Percentiles rank a stretch among this genome's conserved stretches.
phyloP scores from a whole-genome alignment of 768 basidiomycete genomes.

The Termitomyces sp. region DNA sequence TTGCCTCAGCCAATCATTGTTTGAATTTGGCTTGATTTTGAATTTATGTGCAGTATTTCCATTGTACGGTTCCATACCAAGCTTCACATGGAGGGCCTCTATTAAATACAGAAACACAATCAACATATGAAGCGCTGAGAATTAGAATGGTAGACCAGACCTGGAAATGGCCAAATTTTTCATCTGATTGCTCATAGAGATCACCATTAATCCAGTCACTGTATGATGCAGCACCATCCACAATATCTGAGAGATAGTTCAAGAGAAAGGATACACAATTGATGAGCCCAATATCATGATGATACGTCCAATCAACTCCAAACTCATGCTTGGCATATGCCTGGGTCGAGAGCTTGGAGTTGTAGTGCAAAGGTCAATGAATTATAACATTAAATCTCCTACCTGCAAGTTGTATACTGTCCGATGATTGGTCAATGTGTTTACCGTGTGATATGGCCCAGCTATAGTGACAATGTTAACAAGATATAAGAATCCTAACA shows the following conservation, averaged over 20 bases:
- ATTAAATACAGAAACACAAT: slow-evolving; percentile 8
- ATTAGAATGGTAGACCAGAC: slow-evolving; percentile 6
- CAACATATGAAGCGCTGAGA: slow-evolving; percentile 1
- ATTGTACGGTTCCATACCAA: not conserved
- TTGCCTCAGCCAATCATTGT: slow-evolving; percentile 18
- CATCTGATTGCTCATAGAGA: slow-evolving; percentile 17
- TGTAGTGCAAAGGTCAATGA: not conserved
- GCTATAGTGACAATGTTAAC: too few species aligned
- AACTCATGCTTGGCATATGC: slow-evolving; percentile 16
- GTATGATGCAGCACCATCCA: slow-evolving; percentile 17
- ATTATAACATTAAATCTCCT: not conserved
- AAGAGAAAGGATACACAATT: slow-evolving; percentile 16
- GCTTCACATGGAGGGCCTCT: not conserved
- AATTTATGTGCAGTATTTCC: not conserved
- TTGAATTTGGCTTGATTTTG: slow-evolving; percentile 6
- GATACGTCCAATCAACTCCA: not conserved
- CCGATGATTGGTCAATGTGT: slow-evolving; percentile 20
- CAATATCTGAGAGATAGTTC: slow-evolving; percentile 13
- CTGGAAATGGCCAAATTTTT: slow-evolving; percentile 20
- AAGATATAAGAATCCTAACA: not conserved
- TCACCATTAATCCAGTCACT: slow-evolving; percentile 21
- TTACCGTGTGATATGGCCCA: slow-evolving; percentile 17
- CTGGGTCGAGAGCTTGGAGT: slow-evolving; percentile 5
- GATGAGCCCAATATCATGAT: slow-evolving; percentile 16
- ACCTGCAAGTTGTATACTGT: slow-evolving; percentile 17